Conservation (phyloP, 345 rosid genomes). For the Pistacia vera region DNA sequence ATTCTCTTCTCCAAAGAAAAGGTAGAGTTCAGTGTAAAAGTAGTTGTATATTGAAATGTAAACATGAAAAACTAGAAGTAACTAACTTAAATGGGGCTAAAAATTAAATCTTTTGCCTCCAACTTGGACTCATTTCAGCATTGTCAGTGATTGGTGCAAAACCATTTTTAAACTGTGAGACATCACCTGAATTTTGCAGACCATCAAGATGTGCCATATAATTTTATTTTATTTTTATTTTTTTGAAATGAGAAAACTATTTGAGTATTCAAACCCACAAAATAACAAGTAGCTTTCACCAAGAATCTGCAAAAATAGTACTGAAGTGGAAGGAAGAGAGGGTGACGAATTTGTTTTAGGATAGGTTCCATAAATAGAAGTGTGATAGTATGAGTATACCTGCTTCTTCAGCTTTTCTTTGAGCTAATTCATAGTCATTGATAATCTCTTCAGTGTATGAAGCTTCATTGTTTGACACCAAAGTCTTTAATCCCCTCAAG, state of each 20-base stretch:
- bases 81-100: not conserved
- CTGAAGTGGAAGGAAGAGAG: not conserved
- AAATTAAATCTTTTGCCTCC: conserved; percentile 9
- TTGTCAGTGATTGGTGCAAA: not conserved
- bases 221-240: not conserved
- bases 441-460: conserved; percentile 48
- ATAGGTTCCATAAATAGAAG: not conserved
- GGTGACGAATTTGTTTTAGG: not conserved
- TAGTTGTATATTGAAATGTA: not conserved
- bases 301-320: not conserved
- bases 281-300: not conserved
- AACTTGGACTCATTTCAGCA: conserved; percentile 28
- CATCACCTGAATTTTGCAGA: conserved; percentile 24
- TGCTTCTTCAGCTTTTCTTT: conserved; percentile 95
- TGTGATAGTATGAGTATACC: conserved; percentile 40
- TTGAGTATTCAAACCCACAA: not conserved
- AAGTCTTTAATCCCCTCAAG: conserved; percentile 55
- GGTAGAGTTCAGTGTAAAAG: conserved; percentile 12
- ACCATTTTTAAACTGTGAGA: not conserved
- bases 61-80: not conserved
- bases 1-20: conserved; percentile 7
- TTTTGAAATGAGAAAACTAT: conserved; percentile 4
- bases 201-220: conserved; percentile 14
- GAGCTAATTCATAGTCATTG: conserved; percentile 78
- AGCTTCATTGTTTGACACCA: conserved; percentile 37